Evolutionary conservation across 148 eudicot species (phyloP), one percentile per base, ranked within the genome.

Genomic region (Rhododendron ovatum): DNA sequence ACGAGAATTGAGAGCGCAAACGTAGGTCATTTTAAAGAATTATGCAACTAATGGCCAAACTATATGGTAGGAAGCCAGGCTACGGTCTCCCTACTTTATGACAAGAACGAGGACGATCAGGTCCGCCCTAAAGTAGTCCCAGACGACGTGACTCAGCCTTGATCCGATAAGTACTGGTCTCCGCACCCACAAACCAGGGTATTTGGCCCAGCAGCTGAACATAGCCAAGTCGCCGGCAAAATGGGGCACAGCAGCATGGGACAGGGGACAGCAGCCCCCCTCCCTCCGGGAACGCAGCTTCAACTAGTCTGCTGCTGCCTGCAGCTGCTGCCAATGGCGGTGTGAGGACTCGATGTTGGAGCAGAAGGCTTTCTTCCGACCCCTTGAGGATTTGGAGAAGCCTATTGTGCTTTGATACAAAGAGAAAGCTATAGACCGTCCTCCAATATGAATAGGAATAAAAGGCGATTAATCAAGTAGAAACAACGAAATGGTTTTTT

Each of bases 101-200:
- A 95, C 87, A 96, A 96, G 96, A 92, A 96, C 91, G 78, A 87
- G 45, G 98, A 96, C 12, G 98, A 96, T 26, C 89, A 95, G 24
- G 88, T 91, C 59, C 87, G 83, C 22, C 91, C 98, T 15, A 82
- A 86, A 1, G 87, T 92, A 20, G 99, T 96, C 82, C 98, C 98
- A 7, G 98, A 96, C 71, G 88, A 95, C 39, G 86, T 92, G 63
- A 88, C 91, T 84, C 88, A 92, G 86, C 90, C 87, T 5, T 81
- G 89, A 18, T 86, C 94, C 1, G 94, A 91, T 7, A 91, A 92
- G 53, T 94, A 94, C 92, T 96, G 99, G 99, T 90, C 89, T 80
- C 99, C 99, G 4, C 89, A 95, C 89, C 99, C 99, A 4, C 85
- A 90, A 86, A 96, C 98, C 1, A 98, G 99, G 48, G 92, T 96